Evolutionary conservation across 1,284 basidiomycete genomes (phyloP).

Genomic region (Neolentinus lepideus): DNA sequence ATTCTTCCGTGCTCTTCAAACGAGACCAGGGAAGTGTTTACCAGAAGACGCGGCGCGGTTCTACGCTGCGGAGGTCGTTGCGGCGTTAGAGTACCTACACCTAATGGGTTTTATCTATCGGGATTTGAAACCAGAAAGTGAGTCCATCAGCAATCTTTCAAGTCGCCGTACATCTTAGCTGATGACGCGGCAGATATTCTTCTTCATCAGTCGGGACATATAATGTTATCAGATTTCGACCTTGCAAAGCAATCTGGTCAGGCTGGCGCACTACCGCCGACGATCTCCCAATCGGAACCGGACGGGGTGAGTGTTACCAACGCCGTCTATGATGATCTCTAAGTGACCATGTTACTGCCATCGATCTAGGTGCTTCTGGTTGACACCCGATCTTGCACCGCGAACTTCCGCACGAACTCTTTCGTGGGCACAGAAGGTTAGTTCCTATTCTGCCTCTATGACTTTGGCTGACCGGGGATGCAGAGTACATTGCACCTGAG

Average conservation of each 20-base stretch:
- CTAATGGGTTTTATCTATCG: slow-evolving; percentile 99
- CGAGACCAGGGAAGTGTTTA: slow-evolving; percentile 92
- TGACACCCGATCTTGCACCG: slow-evolving; percentile 96
- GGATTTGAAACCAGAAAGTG: slow-evolving; percentile 99
- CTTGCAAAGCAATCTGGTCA: slow-evolving; percentile 93
- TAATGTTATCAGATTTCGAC: slow-evolving; percentile 99
- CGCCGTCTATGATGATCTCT: slow-evolving; percentile 5
- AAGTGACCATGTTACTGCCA: slow-evolving; percentile 9
- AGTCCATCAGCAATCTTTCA: slow-evolving; percentile 30
- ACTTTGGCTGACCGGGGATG: slow-evolving; percentile 14
- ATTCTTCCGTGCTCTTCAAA: slow-evolving; percentile 96
- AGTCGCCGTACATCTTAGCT: neutral
- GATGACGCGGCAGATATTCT: slow-evolving; percentile 70
- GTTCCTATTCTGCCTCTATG: slow-evolving; percentile 15
- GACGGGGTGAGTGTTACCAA: slow-evolving; percentile 68
- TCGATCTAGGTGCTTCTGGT: slow-evolving; percentile 70
- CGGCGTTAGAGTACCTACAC: slow-evolving; percentile 97
- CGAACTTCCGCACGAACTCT: slow-evolving; percentile 96
- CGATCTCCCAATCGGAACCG: slow-evolving; percentile 80
- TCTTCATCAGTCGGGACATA: slow-evolving; percentile 97
- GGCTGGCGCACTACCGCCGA: slow-evolving; percentile 83
- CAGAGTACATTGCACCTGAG: slow-evolving; percentile 98
- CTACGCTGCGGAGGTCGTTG: slow-evolving; percentile 98
- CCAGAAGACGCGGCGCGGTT: slow-evolving; percentile 94
- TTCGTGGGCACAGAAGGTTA: slow-evolving; percentile 97